These are phyloP conservation scores for Zygosaccharomyces bailii DNA, from an alignment of 805 yeast species.

Conservation along the genomic window DNA sequence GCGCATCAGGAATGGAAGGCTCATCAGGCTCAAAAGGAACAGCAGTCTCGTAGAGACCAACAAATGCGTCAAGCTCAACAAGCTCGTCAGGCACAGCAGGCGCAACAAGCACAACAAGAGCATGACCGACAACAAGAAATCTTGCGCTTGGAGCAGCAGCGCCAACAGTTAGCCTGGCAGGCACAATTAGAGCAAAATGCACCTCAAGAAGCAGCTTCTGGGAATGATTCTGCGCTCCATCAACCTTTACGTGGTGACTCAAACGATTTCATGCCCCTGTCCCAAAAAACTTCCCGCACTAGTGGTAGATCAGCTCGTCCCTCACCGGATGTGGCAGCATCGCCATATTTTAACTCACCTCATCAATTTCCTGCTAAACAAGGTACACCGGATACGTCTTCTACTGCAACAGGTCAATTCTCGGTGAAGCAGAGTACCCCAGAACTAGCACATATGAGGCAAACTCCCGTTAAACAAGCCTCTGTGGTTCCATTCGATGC, in stretches of 20 bases:
- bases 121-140: slow-evolving; percentile 1
- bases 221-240: background rate
- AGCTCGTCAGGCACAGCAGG: slow-evolving; percentile 6
- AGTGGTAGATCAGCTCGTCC: background rate
- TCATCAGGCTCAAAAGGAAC: slow-evolving; percentile 3
- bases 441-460: slow-evolving; percentile 2
- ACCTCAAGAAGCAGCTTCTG: background rate
- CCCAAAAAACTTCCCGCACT: slow-evolving; percentile 1
- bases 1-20: slow-evolving; percentile 6
- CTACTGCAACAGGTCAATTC: background rate
- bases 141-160: background rate
- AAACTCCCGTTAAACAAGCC: background rate
- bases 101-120: slow-evolving; percentile 5
- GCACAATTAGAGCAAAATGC: background rate
- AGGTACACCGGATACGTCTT: background rate
- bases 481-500: background rate
- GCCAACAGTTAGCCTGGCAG: slow-evolving; percentile 1
- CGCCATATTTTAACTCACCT: slow-evolving; percentile 1
- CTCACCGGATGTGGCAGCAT: slow-evolving; percentile 2
- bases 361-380: slow-evolving; percentile 4
- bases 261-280: background rate
- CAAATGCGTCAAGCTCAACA: slow-evolving; percentile 3
- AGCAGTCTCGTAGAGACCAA: slow-evolving; percentile 6
- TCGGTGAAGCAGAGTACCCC: background rate
- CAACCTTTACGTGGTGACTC: background rate